Evolutionary conservation across 1,284 basidiomycete species (phyloP).

Genomic region (Retiboletus flavoniger): DNA sequence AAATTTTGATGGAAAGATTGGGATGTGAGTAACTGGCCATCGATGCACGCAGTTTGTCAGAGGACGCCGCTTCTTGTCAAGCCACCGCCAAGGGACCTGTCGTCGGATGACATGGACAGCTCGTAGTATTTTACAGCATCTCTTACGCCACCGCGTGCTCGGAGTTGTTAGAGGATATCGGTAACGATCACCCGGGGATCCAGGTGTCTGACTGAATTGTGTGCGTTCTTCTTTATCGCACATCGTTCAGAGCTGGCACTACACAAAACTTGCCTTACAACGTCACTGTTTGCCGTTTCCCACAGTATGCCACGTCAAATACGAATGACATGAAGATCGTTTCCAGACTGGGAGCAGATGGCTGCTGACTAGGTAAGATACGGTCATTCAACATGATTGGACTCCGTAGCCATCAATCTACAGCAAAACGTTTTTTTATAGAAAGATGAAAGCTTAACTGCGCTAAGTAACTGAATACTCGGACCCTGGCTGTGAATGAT

Average conservation of each 20-base stretch:
- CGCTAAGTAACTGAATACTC: neutral
- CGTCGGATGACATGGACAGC: conserved; percentile 5
- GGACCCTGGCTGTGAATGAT: conserved; percentile 6
- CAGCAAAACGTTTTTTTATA: conserved; percentile 3
- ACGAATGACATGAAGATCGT: neutral
- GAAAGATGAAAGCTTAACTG: neutral
- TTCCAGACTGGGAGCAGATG: neutral
- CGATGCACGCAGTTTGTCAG: neutral
- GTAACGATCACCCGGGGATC: neutral
- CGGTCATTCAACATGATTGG: neutral
- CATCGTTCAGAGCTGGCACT: neutral
- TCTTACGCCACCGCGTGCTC: conserved; percentile 1
- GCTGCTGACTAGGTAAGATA: conserved; percentile 15
- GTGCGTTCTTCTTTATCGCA: neutral
- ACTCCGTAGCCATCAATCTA: neutral
- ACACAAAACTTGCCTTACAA: neutral
- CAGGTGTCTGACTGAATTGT: neutral
- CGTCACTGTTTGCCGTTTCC: neutral
- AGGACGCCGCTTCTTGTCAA: conserved; percentile 1
- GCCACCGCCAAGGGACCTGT: conserved; percentile 13
- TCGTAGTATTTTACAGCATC: conserved; percentile 1
- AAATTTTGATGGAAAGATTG: neutral
- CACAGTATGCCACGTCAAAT: conserved; percentile 2
- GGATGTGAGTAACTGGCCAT: neutral
- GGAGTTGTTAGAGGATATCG: neutral